phyloP scores from a whole-genome alignment of 805 yeast genomes.

The Monosporozyma servazzii region DNA sequence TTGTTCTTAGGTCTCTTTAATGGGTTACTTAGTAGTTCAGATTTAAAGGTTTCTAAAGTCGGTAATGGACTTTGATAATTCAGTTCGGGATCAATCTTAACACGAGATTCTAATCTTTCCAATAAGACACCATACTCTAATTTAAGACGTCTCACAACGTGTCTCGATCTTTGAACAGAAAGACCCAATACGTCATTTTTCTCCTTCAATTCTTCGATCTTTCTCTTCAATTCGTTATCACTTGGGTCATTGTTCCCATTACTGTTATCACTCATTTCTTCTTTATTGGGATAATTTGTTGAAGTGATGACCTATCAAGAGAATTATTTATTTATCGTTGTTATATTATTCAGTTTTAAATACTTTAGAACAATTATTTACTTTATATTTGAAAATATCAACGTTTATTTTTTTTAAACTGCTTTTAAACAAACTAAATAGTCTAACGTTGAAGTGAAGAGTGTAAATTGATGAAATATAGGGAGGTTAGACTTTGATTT shows the following conservation, averaged over 20 bases:
- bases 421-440: not conserved
- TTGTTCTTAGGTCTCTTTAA: conserved; percentile 18
- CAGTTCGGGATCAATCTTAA: conserved; percentile 28
- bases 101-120: conserved; percentile 64
- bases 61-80: conserved; percentile 26
- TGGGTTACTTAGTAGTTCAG: conserved; percentile 19
- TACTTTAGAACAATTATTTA: not conserved
- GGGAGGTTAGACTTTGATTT: not conserved
- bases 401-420: not conserved
- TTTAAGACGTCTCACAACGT: conserved; percentile 66
- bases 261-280: not conserved
- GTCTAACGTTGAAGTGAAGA: not conserved
- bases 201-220: conserved; percentile 59
- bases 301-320: not conserved
- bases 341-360: not conserved
- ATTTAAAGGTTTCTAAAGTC: conserved; percentile 21
- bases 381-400: not conserved
- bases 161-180: conserved; percentile 68
- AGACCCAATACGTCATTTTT: conserved; percentile 68
- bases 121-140: conserved; percentile 74
- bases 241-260: not conserved
- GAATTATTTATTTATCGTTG: too few relatives aligned
- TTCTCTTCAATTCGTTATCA: not conserved
- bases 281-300: not conserved
- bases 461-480: not conserved